Evolutionary conservation across 352 stramenopile genomes (phyloP), one percentile per base, ranked within the genome.

Genomic region (Pythium scleroteichum): DNA sequence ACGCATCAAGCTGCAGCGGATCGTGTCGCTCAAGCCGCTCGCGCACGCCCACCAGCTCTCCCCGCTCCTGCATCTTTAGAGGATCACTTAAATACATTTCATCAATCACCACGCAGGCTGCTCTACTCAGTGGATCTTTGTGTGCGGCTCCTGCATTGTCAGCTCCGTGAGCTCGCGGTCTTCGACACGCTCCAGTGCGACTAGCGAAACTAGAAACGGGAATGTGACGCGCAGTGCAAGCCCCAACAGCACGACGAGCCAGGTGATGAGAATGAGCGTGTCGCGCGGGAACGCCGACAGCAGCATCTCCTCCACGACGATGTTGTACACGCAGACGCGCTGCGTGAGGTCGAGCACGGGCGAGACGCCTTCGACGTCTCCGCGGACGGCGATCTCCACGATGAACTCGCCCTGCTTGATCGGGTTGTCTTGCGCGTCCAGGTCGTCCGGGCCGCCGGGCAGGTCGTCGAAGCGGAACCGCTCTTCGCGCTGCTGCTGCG

Each of bases 221-320:
- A 79, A 53, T 5, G 73, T 68, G 53, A 77, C 72, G 9, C 65
- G 73, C 5, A 59, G 48, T 53, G 68, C 76, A 16, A 74, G 29
- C 44, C 55, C 26, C 3, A 90, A 48, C 26, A 87, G 44, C 5
- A 85, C 3, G 13, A 84, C 8, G 7, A 90, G 49, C 79, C 82
- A 90, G 33, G 47, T 75, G 13, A 88, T 74, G 2, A 92, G 65
- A 35, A 77, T 59, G 10, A 92, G 51, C 24, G 82, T 85, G 32
- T 79, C 47, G 52, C 57, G 71, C 2, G 82, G 82, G 27, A 88
- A 83, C 24, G 71, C 75, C n/a, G 50, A 69, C 13, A 88, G 39
- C 24, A 90, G 62, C 58, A 92, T 69, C 54, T 92, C 75, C 46
- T 92, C 82, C 19, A 92, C 78, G 13, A 88, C 73, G 58, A 92